Conservation (phyloP, 495 filamentous ascomycete species). For the Neurospora cerealis region DNA sequence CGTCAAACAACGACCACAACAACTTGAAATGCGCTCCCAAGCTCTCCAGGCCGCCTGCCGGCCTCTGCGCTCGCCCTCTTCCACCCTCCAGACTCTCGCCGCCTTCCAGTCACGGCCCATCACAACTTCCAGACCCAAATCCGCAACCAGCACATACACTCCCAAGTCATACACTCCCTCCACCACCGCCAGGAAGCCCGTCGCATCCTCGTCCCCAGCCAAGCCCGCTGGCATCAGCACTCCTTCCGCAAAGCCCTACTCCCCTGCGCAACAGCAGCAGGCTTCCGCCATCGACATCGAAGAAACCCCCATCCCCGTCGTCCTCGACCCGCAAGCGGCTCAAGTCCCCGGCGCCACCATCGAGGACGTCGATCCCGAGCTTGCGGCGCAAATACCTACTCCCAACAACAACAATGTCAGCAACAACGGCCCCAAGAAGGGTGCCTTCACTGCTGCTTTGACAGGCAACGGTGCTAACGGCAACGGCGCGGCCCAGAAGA, state of each 20-base stretch:
- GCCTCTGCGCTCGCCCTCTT: slow-evolving; percentile 7
- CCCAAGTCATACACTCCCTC: background rate
- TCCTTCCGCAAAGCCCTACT: slow-evolving; percentile 1
- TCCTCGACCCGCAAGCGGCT: slow-evolving; percentile 22
- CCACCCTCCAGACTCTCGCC: slow-evolving; percentile 1
- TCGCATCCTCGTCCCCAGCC: background rate
- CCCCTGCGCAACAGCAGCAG: background rate
- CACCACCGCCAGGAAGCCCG: background rate
- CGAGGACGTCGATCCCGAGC: slow-evolving; percentile 16
- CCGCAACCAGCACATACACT: background rate
- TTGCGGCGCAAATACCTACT: slow-evolving; percentile 13
- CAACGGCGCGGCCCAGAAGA: slow-evolving; percentile 36
- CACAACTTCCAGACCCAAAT: background rate
- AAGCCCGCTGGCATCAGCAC: background rate
- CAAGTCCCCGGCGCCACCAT: slow-evolving; percentile 23
- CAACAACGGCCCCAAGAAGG: background rate
- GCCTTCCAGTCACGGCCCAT: background rate
- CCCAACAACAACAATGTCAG: background rate
- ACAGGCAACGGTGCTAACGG: slow-evolving; percentile 13
- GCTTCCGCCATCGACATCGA: background rate
- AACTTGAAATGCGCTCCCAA: slow-evolving; percentile 15
- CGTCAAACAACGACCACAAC: background rate
- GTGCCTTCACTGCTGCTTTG: slow-evolving; percentile 11
- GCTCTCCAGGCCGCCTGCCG: slow-evolving; percentile 15
- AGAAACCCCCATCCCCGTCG: background rate